phyloP scores from a whole-genome alignment of 1,139 yeast genomes.

The Debaryomyces sp. region DNA sequence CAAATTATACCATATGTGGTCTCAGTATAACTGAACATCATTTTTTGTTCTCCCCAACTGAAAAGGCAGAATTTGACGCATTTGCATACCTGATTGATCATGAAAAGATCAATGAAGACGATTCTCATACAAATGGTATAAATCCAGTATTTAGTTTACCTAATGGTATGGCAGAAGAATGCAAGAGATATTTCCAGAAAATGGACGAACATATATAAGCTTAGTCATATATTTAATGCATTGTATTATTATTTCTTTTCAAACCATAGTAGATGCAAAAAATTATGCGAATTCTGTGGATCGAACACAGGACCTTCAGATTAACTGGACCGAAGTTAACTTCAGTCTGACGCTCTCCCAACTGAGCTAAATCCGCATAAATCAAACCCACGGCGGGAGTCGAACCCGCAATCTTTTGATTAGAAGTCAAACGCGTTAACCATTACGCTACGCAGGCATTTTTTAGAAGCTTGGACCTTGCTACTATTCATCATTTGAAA shows the following conservation, averaged over 20 bases:
- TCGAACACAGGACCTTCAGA: constrained; percentile 72
- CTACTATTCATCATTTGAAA: neutral
- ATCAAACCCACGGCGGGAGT: constrained; percentile 34
- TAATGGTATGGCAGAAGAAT: constrained; percentile 22
- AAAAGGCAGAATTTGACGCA: constrained; percentile 2
- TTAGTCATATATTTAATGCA: neutral
- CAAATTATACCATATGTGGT: constrained; percentile 83
- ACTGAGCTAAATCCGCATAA: constrained; percentile 63
- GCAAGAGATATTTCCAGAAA: constrained; percentile 18
- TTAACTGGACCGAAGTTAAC: constrained; percentile 45
- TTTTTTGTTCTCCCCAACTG: constrained; percentile 26
- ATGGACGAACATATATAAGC: constrained; percentile 2
- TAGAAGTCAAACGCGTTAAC: constrained; percentile 37
- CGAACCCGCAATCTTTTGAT: constrained; percentile 38
- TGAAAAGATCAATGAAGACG: constrained; percentile 19
- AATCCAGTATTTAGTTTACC: constrained; percentile 75
- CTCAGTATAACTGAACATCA: constrained; percentile 66
- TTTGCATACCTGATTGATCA: constrained; percentile 33
- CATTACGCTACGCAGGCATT: constrained; percentile 32
- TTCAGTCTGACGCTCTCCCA: constrained; percentile 92
- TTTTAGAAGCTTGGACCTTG: neutral
- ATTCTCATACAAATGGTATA: constrained; percentile 35
- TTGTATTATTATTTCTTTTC: neutral
- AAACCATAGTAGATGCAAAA: constrained; percentile 13
- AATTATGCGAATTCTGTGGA: constrained; percentile 52